Evolutionary conservation across 306 rosid genomes (phyloP).

Genomic region (Glycine latifolia): DNA sequence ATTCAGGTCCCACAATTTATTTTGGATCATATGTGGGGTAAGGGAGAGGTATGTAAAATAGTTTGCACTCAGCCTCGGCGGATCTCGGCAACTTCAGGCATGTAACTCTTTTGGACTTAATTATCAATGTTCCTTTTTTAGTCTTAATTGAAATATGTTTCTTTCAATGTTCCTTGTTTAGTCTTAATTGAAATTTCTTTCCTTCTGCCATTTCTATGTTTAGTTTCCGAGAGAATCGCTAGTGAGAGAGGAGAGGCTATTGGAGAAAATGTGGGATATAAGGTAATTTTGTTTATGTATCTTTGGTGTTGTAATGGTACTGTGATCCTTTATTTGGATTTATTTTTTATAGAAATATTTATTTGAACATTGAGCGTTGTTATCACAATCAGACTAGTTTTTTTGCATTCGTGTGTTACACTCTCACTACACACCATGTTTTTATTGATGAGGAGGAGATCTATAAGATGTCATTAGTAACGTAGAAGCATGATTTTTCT

Average conservation of each 20-base stretch:
- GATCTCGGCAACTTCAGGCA: slow-evolving; percentile 92
- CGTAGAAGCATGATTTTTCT: slow-evolving; percentile 2
- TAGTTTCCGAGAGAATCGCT: slow-evolving; percentile 93
- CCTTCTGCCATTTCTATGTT: slow-evolving; percentile 35
- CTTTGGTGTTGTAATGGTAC: slow-evolving; percentile 25
- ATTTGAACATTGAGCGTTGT: slow-evolving; percentile 2
- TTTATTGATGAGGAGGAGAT: slow-evolving; percentile 12
- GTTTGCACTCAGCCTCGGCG: slow-evolving; percentile 98
- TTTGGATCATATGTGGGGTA: slow-evolving; percentile 88
- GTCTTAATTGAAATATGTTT: no score
- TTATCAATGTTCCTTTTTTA: neutral
- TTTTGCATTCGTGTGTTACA: slow-evolving; percentile 29
- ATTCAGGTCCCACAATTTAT: slow-evolving; percentile 92
- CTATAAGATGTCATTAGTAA: slow-evolving; percentile 1
- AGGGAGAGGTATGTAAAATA: slow-evolving; percentile 82
- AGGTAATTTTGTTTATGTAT: slow-evolving; percentile 67
- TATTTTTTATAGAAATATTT: neutral
- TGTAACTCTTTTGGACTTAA: slow-evolving; percentile 29
- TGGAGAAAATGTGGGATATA: slow-evolving; percentile 87
- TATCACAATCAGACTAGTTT: slow-evolving; percentile 7
- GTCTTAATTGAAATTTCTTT: slow-evolving; percentile 40
- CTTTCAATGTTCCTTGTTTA: slow-evolving; percentile 4
- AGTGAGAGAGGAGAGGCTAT: slow-evolving; percentile 80
- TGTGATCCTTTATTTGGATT: slow-evolving; percentile 30
- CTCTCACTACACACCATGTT: neutral